Percentiles rank a stretch among this genome's conserved stretches.
Evolutionary conservation across 2,329 filamentous ascomycete genomes (phyloP).

Genomic region (Canariomyces notabilis): DNA sequence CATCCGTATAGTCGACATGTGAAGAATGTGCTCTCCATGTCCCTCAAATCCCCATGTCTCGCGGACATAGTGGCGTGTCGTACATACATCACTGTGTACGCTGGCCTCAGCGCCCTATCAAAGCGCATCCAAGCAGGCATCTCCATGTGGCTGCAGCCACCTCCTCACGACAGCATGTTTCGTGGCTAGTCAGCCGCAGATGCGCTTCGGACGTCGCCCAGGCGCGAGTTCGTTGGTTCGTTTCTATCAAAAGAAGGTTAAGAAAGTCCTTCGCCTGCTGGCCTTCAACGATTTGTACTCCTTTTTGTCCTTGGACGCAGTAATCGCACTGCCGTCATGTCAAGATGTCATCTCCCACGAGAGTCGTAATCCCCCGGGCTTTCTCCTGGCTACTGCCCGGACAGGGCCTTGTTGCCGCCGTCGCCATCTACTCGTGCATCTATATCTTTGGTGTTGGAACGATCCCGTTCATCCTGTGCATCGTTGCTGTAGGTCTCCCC

Average conservation of each 20-base stretch:
- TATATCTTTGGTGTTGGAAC: slow-evolving; percentile 17
- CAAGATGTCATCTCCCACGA: slow-evolving; percentile 9
- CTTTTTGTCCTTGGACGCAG: neutral
- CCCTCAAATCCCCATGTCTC: neutral
- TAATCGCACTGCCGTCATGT: neutral
- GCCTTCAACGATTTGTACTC: no score
- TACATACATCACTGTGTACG: no score
- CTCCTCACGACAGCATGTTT: neutral
- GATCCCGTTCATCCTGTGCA: slow-evolving; percentile 20
- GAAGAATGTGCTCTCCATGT: neutral
- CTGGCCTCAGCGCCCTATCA: neutral
- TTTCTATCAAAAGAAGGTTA: no score
- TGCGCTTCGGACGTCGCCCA: neutral
- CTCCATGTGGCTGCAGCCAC: neutral
- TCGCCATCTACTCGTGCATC: slow-evolving; percentile 22
- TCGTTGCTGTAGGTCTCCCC: slow-evolving; percentile 20
- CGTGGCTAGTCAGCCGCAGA: neutral
- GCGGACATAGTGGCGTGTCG: neutral
- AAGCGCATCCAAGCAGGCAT: neutral
- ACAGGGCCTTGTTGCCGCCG: slow-evolving; percentile 19
- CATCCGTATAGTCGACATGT: neutral
- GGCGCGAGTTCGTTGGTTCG: neutral
- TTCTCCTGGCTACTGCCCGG: slow-evolving; percentile 22
- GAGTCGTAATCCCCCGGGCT: slow-evolving; percentile 13
- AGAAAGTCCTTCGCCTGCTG: neutral